Evolutionary conservation across 176 grass and related monocot species (phyloP).

Genomic region (Oryza meridionalis): DNA sequence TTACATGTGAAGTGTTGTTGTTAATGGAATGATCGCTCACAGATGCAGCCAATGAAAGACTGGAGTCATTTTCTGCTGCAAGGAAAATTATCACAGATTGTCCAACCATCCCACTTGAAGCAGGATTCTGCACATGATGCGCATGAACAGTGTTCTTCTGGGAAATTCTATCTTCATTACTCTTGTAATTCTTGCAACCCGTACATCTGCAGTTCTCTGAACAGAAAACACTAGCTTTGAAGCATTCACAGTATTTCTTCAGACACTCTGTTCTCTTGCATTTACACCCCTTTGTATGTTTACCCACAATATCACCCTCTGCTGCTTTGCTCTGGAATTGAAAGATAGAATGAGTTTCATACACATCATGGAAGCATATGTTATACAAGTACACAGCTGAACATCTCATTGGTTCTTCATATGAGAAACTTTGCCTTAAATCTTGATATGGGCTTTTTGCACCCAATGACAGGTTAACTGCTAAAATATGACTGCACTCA

Average conservation of each 20-base stretch:
- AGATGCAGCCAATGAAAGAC: slow-evolving; percentile 18
- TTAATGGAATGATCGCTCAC: slow-evolving; percentile 26
- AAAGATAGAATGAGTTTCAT: slow-evolving; percentile 1
- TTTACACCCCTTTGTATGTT: slow-evolving; percentile 50
- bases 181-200: slow-evolving; percentile 51
- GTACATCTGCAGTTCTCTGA: slow-evolving; percentile 54
- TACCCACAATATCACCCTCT: slow-evolving; percentile 27
- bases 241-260: slow-evolving; percentile 60
- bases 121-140: slow-evolving; percentile 42
- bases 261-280: slow-evolving; percentile 56
- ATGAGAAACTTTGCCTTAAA: neutral
- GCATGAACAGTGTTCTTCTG: slow-evolving; percentile 18
- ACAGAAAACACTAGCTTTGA: slow-evolving; percentile 53
- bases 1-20: slow-evolving; percentile 43
- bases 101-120: slow-evolving; percentile 36
- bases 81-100: slow-evolving; percentile 34
- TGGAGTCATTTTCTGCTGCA: slow-evolving; percentile 22
- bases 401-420: slow-evolving; percentile 10
- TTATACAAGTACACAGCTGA: neutral
- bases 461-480: neutral
- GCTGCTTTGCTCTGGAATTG: slow-evolving; percentile 36
- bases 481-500: neutral
- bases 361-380: neutral
- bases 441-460: neutral
- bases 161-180: slow-evolving; percentile 37